phyloP scores from a whole-genome alignment of 345 rosid genomes.

The Cochlearia excelsa region DNA sequence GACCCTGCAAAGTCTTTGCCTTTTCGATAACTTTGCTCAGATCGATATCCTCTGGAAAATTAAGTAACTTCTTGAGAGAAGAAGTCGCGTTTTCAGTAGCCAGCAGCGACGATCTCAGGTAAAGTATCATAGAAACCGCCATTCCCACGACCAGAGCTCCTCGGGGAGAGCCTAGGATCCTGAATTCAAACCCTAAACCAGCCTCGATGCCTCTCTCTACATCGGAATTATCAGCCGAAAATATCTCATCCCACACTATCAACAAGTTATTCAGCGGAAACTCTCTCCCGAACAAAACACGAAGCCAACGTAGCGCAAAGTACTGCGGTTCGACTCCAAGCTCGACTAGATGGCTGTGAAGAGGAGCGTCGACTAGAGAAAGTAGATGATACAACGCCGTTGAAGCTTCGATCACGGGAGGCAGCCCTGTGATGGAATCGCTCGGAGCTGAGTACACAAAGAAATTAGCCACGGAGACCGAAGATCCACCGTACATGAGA shows the following conservation, averaged over 20 bases:
- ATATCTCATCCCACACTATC: slow-evolving; percentile 90
- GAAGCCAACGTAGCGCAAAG: slow-evolving; percentile 89
- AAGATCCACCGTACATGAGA: slow-evolving; percentile 71
- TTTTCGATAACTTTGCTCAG: slow-evolving; percentile 56
- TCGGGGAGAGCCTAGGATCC: slow-evolving; percentile 56
- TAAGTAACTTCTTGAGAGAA: slow-evolving; percentile 79
- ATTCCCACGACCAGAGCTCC: slow-evolving; percentile 73
- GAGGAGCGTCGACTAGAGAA: slow-evolving; percentile 69
- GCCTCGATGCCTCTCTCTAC: slow-evolving; percentile 29
- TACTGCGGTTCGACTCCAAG: slow-evolving; percentile 97
- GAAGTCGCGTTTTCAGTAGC: slow-evolving; percentile 89
- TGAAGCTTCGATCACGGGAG: slow-evolving; percentile 94
- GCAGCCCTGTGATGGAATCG: slow-evolving; percentile 58
- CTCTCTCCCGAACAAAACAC: slow-evolving; percentile 91
- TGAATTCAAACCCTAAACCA: slow-evolving; percentile 44
- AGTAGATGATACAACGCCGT: slow-evolving; percentile 77
- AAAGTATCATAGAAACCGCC: slow-evolving; percentile 86
- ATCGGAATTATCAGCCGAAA: slow-evolving; percentile 55
- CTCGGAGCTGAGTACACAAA: slow-evolving; percentile 53
- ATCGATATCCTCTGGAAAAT: slow-evolving; percentile 71
- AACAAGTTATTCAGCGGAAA: slow-evolving; percentile 68
- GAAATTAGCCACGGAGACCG: slow-evolving; percentile 77
- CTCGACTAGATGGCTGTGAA: slow-evolving; percentile 87
- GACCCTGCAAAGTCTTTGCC: slow-evolving; percentile 64
- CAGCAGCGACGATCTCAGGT: slow-evolving; percentile 79